Percentiles rank a stretch among this genome's conserved stretches.
phyloP scores from a whole-genome alignment of 2,329 filamentous ascomycete genomes.

The Cladosporium sp. region DNA sequence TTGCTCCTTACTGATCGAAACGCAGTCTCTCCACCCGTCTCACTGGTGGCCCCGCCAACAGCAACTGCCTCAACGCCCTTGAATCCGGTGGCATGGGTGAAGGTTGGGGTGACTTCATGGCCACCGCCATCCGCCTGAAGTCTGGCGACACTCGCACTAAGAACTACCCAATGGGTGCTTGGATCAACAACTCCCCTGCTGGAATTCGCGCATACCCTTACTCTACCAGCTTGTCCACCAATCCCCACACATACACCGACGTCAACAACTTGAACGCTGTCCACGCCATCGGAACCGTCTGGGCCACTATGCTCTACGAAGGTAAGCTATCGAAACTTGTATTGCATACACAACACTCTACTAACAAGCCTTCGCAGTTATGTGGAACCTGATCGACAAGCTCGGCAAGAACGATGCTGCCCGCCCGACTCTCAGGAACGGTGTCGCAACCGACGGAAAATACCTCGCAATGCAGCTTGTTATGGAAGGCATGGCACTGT shows the following conservation, averaged over 20 bases:
- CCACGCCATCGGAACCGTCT: constrained; percentile 50
- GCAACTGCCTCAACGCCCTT: constrained; percentile 43
- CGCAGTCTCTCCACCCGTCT: constrained; percentile 52
- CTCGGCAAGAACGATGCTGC: constrained; percentile 47
- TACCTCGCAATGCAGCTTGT: constrained; percentile 53
- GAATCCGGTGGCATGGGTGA: constrained; percentile 57
- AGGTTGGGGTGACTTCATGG: constrained; percentile 56
- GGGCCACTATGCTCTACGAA: constrained; percentile 53
- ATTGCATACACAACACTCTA: background rate
- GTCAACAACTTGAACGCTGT: constrained; percentile 38
- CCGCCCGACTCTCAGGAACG: constrained; percentile 39
- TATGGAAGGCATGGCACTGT: constrained; percentile 48
- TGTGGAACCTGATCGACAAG: constrained; percentile 57
- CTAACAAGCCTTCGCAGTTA: constrained; percentile 27
- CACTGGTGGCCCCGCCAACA: constrained; percentile 55
- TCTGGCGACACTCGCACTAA: constrained; percentile 42
- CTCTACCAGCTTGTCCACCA: constrained; percentile 47
- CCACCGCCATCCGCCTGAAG: constrained; percentile 48
- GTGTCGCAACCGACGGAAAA: constrained; percentile 51
- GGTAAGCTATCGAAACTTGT: background rate
- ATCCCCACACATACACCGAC: constrained; percentile 49
- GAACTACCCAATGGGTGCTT: constrained; percentile 49
- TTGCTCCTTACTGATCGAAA: constrained; percentile 25
- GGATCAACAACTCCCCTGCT: constrained; percentile 41
- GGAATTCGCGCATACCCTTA: constrained; percentile 52